Evolutionary conservation across 768 basidiomycete species (phyloP), one percentile per base, ranked within the genome.

Genomic region (Rhodotorula toruloides): DNA sequence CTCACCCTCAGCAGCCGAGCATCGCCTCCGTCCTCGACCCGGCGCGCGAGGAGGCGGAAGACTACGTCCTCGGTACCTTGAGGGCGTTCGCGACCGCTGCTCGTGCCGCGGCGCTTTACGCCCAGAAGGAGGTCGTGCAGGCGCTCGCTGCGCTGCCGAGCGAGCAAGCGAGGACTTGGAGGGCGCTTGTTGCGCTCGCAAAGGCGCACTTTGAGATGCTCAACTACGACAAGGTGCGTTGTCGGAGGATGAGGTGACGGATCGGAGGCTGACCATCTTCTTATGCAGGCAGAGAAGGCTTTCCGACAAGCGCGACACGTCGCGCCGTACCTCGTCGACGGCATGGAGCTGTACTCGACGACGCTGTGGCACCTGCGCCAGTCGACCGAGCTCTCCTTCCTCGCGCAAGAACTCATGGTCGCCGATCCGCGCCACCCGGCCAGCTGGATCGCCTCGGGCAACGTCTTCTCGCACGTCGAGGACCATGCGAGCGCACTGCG

Each of bases 261-360:
- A 6, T 13, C n/a, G n/a, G 50, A 25, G 3, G 29, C 13, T 22
- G 16, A 10, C 10, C 21, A 48, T 3, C 4, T 2, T 3, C 4
- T 46, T 43, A 21, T 44, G 46, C 71, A 96, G 93, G 90, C 94
- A 44, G 89, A 91, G 76, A 85, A 90, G 74, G 89, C 89, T 29
- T 98, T 93, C 81, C 84, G 84, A 71, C 83, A 85, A 25, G 84
- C 90, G 56, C 84, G 92, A 48, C 80, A 80, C n/a, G 80, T 89
- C 66, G 88, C 97, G 70, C 93, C 93, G n/a, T 88, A 90, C 81
- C 85, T 90, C 31, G 77, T 93, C 63, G 84, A 84, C 81, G 89
- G 91, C 77, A 92, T 96, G 90, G 93, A 98, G 78, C 85, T 92
- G 47, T 96, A 91, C 79, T 96, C 93, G 52, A 96, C 96, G 34